These are phyloP conservation scores for Neofusicoccum kwambonambiense DNA, from an alignment of 2,329 filamentous ascomycete species.

Conservation along the genomic window DNA sequence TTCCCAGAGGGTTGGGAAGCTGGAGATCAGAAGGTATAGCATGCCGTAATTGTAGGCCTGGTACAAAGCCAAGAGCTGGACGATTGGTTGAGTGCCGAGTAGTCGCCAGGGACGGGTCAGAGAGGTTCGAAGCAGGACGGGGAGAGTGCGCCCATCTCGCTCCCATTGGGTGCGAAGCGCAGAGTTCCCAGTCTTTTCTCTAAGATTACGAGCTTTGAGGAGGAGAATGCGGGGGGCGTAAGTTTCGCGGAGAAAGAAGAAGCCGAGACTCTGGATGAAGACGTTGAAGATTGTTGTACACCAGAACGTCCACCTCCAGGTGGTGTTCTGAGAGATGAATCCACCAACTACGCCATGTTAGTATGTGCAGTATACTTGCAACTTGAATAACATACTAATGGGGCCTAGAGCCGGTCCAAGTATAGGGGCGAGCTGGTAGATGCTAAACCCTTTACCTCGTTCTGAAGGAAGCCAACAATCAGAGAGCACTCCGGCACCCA, in stretches of 20 bases:
- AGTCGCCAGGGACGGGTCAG: slow-evolving; percentile 58
- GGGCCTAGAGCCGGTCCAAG: slow-evolving; percentile 66
- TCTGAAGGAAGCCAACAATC: slow-evolving; percentile 62
- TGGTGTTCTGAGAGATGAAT: slow-evolving; percentile 43
- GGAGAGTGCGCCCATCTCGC: slow-evolving; percentile 34
- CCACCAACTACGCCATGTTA: slow-evolving; percentile 46
- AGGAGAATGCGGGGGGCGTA: slow-evolving; percentile 46
- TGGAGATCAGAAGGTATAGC: slow-evolving; percentile 63
- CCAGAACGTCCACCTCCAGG: slow-evolving; percentile 53
- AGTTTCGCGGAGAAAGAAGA: slow-evolving; percentile 45
- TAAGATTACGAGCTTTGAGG: slow-evolving; percentile 57
- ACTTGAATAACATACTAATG: slow-evolving; percentile 39
- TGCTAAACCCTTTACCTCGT: slow-evolving; percentile 60
- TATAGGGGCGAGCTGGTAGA: slow-evolving; percentile 63
- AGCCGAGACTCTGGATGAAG: slow-evolving; percentile 42
- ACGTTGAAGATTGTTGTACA: slow-evolving; percentile 44
- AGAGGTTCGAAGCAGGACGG: slow-evolving; percentile 34
- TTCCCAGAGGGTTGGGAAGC: slow-evolving; percentile 60
- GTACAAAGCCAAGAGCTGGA: slow-evolving; percentile 56
- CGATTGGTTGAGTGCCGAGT: slow-evolving; percentile 58
- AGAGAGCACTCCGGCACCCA: slow-evolving; percentile 35
- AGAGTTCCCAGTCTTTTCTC: slow-evolving; percentile 58
- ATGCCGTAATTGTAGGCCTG: slow-evolving; percentile 61
- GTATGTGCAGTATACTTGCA: not conserved
- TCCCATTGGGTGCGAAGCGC: slow-evolving; percentile 57